phyloP scores from a whole-genome alignment of 1,284 basidiomycete genomes.

The Tylopilus sp. region DNA sequence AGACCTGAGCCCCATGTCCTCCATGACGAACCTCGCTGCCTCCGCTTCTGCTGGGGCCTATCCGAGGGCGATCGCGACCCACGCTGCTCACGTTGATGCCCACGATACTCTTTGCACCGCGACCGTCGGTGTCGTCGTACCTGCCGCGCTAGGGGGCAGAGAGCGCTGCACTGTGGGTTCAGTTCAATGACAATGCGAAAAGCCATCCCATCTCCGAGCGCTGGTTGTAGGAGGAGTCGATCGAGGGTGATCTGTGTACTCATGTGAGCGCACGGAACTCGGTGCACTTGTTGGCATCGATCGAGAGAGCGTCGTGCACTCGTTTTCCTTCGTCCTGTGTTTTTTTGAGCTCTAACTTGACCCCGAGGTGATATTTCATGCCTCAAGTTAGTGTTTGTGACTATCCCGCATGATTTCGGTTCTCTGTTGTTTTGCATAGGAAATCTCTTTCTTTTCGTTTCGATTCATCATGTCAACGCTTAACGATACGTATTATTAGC shows the following conservation, averaged over 20 bases:
- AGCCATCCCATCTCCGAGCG: neutral
- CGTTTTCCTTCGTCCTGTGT: neutral
- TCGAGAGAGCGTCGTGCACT: neutral
- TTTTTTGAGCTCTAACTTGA: constrained; percentile 12
- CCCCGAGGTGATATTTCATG: neutral
- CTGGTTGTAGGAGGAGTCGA: neutral
- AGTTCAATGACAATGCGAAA: constrained; percentile 17
- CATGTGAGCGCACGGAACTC: neutral
- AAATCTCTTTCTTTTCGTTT: constrained; percentile 2
- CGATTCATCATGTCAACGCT: constrained; percentile 26
- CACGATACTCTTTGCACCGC: constrained; percentile 2
- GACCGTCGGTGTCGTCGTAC: constrained; percentile 8
- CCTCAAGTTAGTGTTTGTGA: neutral
- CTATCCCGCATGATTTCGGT: constrained; percentile 8
- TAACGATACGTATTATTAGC: constrained; percentile 24
- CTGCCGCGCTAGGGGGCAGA: constrained; percentile 4
- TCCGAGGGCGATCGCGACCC: constrained; percentile 17
- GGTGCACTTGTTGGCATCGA: neutral
- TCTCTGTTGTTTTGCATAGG: constrained; percentile 29
- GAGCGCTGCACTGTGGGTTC: constrained; percentile 7
- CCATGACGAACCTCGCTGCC: constrained; percentile 17
- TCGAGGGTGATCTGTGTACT: neutral
- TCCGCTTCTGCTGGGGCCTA: neutral
- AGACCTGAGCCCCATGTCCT: constrained; percentile 22
- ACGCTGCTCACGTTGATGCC: constrained; percentile 9